A percentile compares a stretch with the other conserved stretches of the same genome.
Evolutionary conservation across 768 basidiomycete genomes (phyloP).

Genomic region (Coprinellus aureogranulatus): DNA sequence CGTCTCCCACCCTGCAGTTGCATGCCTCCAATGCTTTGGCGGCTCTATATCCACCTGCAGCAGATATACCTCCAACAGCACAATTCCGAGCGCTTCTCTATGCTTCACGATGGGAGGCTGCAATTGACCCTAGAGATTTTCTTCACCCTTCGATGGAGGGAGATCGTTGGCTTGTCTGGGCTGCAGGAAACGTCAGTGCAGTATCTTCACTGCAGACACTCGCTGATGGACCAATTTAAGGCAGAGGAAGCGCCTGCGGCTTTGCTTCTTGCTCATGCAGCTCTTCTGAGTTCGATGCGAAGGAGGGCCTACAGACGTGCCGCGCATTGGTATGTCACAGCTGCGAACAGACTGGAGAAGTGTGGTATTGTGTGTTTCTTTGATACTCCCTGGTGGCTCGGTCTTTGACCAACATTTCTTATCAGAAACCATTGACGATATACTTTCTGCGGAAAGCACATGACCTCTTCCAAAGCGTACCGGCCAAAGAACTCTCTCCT

Average conservation of each 20-base stretch:
- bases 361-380: conserved; percentile 64
- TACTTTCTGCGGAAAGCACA: conserved; percentile 74
- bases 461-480: conserved; percentile 52
- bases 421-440: conserved; percentile 82
- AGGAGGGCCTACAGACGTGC: conserved; percentile 61
- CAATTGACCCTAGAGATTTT: conserved; percentile 59
- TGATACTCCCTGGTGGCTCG: background rate
- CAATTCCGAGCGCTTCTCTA: conserved; percentile 68
- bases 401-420: background rate
- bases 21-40: conserved; percentile 64
- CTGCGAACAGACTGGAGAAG: conserved; percentile 78
- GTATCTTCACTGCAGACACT: background rate
- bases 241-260: conserved; percentile 81
- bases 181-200: conserved; percentile 70
- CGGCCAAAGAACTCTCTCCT: conserved; percentile 63
- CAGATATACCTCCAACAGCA: conserved; percentile 56
- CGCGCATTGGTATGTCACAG: conserved; percentile 75
- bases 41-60: conserved; percentile 38
- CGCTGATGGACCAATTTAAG: conserved; percentile 42
- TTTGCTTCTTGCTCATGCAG: conserved; percentile 78
- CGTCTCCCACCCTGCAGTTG: conserved; percentile 57
- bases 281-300: conserved; percentile 54
- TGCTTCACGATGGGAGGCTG: conserved; percentile 77
- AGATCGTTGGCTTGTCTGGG: conserved; percentile 84
- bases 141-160: conserved; percentile 59